phyloP scores from a whole-genome alignment of 2,329 filamentous ascomycete genomes.

The Hymenoscyphus salicellus region DNA sequence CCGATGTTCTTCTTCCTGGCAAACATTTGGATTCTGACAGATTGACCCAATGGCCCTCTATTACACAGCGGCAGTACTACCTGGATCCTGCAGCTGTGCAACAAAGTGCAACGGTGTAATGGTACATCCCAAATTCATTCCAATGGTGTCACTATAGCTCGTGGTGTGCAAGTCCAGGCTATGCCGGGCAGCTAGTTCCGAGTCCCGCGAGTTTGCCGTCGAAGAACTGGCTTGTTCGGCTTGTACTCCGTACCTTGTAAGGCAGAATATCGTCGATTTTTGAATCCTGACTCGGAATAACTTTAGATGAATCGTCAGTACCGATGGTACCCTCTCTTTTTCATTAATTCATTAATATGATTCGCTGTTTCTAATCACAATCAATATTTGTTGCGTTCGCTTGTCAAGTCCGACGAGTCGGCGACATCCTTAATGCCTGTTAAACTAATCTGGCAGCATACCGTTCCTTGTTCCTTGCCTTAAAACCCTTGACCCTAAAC shows the following conservation, averaged over 20 bases:
- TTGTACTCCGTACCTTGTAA: not conserved
- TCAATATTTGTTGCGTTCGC: not conserved
- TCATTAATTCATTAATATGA: not conserved
- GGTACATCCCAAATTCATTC: not conserved
- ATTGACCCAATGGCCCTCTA: not conserved
- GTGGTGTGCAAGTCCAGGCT: constrained; percentile 2
- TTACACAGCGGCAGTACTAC: not conserved
- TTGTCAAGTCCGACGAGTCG: not conserved
- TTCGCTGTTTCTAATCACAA: not conserved
- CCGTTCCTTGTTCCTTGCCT: not conserved
- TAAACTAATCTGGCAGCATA: not conserved
- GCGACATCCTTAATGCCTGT: not conserved
- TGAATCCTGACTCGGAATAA: not conserved
- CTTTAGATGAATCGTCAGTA: not conserved
- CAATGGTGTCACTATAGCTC: not conserved
- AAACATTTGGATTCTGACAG: not conserved
- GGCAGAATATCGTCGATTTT: not conserved
- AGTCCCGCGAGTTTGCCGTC: not conserved
- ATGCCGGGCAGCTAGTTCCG: not conserved
- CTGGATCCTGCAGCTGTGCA: not conserved
- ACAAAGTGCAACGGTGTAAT: constrained; percentile 1
- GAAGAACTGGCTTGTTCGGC: not conserved
- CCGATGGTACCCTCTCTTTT: not conserved
- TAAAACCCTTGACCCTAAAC: not conserved
- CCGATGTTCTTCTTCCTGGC: not conserved